These are phyloP conservation scores for Gastrodia elata DNA, from an alignment of 106 monocot species.

Conservation along the genomic window DNA sequence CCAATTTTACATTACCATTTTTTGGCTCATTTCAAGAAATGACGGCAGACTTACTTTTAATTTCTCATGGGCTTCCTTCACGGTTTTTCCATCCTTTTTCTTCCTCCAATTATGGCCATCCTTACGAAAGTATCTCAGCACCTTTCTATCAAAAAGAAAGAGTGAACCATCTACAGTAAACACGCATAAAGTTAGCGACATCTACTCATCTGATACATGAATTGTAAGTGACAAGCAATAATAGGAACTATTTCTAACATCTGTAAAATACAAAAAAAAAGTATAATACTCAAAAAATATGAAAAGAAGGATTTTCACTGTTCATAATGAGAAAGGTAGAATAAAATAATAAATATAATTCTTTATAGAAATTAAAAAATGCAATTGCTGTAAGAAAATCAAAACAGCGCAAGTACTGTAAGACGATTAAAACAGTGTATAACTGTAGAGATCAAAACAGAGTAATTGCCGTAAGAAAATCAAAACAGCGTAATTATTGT, in stretches of 20 bases:
- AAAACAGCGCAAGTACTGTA: background rate
- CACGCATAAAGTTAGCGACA: background rate
- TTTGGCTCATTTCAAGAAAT: background rate
- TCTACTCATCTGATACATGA: background rate
- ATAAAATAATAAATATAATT: background rate
- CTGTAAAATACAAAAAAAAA: background rate
- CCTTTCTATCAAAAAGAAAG: slow-evolving; percentile 80
- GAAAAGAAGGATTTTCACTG: background rate
- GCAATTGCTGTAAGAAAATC: background rate
- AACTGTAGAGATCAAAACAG: background rate
- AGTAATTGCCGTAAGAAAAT: background rate
- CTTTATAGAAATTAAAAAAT: background rate
- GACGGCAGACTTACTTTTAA: slow-evolving; percentile 52
- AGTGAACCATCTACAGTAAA: slow-evolving; percentile 38
- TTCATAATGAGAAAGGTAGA: background rate
- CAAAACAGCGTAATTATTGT: no score
- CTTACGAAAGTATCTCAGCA: slow-evolving; percentile 85
- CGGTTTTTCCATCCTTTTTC: slow-evolving; percentile 95
- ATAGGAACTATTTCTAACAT: background rate
- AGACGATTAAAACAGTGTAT: background rate
- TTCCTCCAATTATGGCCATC: slow-evolving; percentile 98
- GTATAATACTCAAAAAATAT: background rate
- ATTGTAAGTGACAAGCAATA: background rate
- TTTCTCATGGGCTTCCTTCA: slow-evolving; percentile 98
- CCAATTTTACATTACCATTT: background rate